A percentile compares a stretch with the other conserved stretches of the same genome.
Evolutionary conservation across 441 rosid species (phyloP).

Genomic region (Bocquillonia castaneifolia): DNA sequence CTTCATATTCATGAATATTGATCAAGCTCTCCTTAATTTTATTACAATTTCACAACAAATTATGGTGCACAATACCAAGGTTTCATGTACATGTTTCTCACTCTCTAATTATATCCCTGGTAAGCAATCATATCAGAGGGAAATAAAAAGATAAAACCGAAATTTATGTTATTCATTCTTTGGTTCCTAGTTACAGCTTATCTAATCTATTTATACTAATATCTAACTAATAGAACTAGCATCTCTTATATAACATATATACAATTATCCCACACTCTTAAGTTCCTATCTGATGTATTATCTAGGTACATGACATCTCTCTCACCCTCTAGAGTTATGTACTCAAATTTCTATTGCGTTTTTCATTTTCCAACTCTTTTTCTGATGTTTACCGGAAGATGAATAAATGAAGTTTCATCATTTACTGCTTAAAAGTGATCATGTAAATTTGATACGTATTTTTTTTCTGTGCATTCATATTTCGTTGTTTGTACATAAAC

Average conservation of each 20-base stretch:
- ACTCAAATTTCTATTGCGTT: neutral
- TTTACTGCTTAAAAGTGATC: neutral
- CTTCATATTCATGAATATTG: neutral
- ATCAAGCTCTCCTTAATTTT: neutral
- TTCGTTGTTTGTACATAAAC: conserved; percentile 25
- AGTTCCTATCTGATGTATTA: too few species aligned
- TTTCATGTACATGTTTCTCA: neutral
- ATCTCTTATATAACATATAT: too few species aligned
- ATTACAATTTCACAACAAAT: neutral
- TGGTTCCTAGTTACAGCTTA: too few species aligned
- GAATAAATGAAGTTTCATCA: neutral
- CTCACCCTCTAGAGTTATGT: neutral
- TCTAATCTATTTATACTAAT: too few species aligned
- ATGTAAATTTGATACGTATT: neutral
- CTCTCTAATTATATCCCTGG: too few species aligned
- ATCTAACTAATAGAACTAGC: too few species aligned
- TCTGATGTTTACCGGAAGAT: neutral
- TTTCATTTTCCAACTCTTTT: neutral
- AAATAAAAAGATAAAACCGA: too few species aligned
- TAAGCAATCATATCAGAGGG: too few species aligned
- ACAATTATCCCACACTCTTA: too few species aligned
- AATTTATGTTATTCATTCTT: too few species aligned
- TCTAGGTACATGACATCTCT: too few species aligned
- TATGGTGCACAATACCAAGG: neutral
- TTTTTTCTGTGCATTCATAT: neutral